Evolutionary conservation across 208 protist genomes (phyloP).

Genomic region (Leptomonas seymouri): DNA sequence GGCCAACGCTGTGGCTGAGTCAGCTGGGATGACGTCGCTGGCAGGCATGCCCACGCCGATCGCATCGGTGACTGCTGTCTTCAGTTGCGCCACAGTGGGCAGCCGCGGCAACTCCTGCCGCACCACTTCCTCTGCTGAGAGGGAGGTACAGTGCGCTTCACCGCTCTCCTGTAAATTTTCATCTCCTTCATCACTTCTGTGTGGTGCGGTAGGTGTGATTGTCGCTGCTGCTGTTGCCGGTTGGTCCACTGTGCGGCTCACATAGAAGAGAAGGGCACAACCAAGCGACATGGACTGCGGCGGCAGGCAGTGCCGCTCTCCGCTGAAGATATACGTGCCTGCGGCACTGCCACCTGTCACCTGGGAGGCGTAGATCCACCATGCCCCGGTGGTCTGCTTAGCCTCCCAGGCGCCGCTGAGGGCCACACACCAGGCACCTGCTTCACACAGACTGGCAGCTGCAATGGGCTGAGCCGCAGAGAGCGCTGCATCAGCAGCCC

Average conservation of each 20-base stretch:
- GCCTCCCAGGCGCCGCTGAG: conserved; percentile 94
- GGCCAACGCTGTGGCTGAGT: conserved; percentile 16
- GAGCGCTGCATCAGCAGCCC: neutral
- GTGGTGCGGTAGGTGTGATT: too few relatives aligned
- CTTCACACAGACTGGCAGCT: conserved; percentile 80
- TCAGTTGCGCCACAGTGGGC: neutral
- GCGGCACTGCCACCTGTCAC: conserved; percentile 62
- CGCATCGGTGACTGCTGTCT: neutral
- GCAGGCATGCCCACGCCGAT: neutral
- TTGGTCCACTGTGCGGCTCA: conserved; percentile 34
- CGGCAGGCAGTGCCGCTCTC: conserved; percentile 87
- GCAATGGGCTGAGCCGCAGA: conserved; percentile 37
- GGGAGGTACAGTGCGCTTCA: neutral
- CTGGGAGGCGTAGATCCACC: conserved; percentile 95
- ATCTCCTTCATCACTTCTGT: neutral
- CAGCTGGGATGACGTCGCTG: conserved; percentile 20
- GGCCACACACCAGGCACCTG: conserved; percentile 92
- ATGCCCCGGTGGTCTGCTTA: conserved; percentile 93
- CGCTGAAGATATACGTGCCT: conserved; percentile 87
- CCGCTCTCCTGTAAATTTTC: neutral
- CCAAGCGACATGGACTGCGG: conserved; percentile 80
- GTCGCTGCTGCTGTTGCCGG: conserved; percentile 18
- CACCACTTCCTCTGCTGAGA: conserved; percentile 6
- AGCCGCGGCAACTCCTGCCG: conserved; percentile 24
- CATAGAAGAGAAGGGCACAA: conserved; percentile 65